phyloP scores from a whole-genome alignment of 768 basidiomycete genomes.

The Agaricus blazei region DNA sequence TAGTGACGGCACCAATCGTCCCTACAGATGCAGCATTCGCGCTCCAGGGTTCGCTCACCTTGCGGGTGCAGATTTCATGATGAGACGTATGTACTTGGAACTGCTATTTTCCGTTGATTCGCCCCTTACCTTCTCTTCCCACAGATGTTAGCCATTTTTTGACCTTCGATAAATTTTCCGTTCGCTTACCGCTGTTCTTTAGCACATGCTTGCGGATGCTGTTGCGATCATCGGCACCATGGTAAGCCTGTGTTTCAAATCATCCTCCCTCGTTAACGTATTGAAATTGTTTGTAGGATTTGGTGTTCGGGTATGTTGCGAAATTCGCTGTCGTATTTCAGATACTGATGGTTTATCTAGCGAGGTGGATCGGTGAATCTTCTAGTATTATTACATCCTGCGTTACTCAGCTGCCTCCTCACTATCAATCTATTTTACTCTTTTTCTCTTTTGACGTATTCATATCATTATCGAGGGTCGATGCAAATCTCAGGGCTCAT shows the following conservation, averaged over 20 bases:
- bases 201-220: constrained; percentile 91
- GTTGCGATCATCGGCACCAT: constrained; percentile 98
- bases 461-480: too few species aligned
- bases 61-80: constrained; percentile 97
- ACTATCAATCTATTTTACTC: not conserved
- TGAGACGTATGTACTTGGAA: constrained; percentile 63
- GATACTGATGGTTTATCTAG: constrained; percentile 17
- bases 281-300: constrained; percentile 43
- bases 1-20: constrained; percentile 92
- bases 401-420: not conserved
- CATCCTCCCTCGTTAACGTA: constrained; percentile 1
- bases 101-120: constrained; percentile 4
- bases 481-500: too few species aligned
- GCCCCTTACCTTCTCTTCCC: constrained; percentile 11
- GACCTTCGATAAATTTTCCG: constrained; percentile 13
- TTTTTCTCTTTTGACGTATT: not conserved
- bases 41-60: constrained; percentile 96
- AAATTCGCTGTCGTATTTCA: not conserved
- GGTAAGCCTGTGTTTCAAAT: constrained; percentile 42
- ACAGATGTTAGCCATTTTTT: constrained; percentile 36
- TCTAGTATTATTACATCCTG: not conserved
- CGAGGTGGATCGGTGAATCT: constrained; percentile 32
- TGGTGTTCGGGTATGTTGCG: constrained; percentile 84
- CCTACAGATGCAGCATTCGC: constrained; percentile 95
- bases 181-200: constrained; percentile 17